These are phyloP conservation scores for Pseudevernia furfuracea DNA, from an alignment of 495 filamentous ascomycete species.

Conservation along the genomic window DNA sequence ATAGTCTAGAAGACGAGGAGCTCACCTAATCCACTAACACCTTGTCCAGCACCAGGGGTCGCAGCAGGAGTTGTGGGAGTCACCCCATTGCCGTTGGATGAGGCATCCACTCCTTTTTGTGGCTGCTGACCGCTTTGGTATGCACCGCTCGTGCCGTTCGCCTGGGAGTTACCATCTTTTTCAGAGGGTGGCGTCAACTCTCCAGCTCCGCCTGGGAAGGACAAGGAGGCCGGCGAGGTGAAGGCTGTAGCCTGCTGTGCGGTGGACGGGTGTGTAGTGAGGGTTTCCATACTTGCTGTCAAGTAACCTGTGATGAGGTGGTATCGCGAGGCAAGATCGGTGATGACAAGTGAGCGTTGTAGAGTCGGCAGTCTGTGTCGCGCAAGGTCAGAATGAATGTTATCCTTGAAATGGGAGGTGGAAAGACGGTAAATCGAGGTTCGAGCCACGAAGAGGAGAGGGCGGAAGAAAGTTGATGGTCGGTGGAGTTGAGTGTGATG, in stretches of 20 bases:
- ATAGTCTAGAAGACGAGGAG: not conserved
- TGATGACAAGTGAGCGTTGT: constrained; percentile 14
- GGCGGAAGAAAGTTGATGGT: constrained; percentile 11
- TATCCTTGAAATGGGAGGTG: not conserved
- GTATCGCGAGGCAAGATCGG: constrained; percentile 15
- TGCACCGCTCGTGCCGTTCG: constrained; percentile 41
- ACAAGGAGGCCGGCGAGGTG: constrained; percentile 79
- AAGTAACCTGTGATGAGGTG: constrained; percentile 28
- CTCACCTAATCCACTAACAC: constrained; percentile 68
- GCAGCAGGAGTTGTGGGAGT: constrained; percentile 93
- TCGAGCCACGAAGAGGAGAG: constrained; percentile 2
- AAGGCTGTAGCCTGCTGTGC: constrained; percentile 87
- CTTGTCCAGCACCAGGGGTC: constrained; percentile 71
- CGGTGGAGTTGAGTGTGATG: constrained; percentile 18
- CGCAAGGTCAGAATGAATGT: constrained; percentile 20
- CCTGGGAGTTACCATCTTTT: constrained; percentile 46
- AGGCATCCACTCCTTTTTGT: constrained; percentile 48
- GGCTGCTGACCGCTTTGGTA: constrained; percentile 52
- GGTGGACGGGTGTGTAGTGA: constrained; percentile 82
- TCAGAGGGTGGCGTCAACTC: constrained; percentile 74
- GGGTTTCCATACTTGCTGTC: constrained; percentile 63
- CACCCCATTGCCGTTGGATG: constrained; percentile 68
- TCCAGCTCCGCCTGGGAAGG: constrained; percentile 74
- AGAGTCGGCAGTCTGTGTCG: constrained; percentile 23
- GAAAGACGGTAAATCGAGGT: constrained; percentile 18